Percentiles rank a stretch among this genome's conserved stretches.
These are phyloP conservation scores for Phytopythium litorale DNA, from an alignment of 352 stramenopile species.

Conservation along the genomic window DNA sequence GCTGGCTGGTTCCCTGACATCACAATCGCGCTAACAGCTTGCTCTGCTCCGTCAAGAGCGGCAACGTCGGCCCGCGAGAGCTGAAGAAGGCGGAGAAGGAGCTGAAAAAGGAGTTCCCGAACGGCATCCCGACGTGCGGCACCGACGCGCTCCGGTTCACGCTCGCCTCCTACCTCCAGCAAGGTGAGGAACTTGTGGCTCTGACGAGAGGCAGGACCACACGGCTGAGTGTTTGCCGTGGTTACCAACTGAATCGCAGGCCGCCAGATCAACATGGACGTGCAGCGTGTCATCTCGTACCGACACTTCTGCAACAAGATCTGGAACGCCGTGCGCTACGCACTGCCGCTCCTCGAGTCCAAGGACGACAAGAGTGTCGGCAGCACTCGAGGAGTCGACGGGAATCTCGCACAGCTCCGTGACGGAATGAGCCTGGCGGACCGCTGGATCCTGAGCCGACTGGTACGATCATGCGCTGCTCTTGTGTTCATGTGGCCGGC, in stretches of 20 bases:
- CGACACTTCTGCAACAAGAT: slow-evolving; percentile 90
- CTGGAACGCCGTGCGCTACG: slow-evolving; percentile 84
- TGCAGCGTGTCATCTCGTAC: slow-evolving; percentile 79
- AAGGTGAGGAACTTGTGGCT: slow-evolving; percentile 30
- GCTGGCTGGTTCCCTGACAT: not conserved
- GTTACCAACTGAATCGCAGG: slow-evolving; percentile 15
- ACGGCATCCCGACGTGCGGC: slow-evolving; percentile 98
- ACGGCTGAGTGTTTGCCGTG: not conserved
- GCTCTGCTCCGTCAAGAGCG: slow-evolving; percentile 24
- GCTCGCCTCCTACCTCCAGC: slow-evolving; percentile 93
- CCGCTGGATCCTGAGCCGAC: slow-evolving; percentile 81
- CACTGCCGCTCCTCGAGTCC: slow-evolving; percentile 51
- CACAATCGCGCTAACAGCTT: not conserved
- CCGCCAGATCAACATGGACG: slow-evolving; percentile 87
- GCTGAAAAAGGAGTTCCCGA: slow-evolving; percentile 95
- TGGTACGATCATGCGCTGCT: slow-evolving; percentile 31
- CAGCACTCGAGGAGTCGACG: too few relatives aligned
- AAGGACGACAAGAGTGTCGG: not conserved
- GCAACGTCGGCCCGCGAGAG: slow-evolving; percentile 86
- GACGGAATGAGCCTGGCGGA: slow-evolving; percentile 59
- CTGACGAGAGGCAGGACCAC: not conserved
- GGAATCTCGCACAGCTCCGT: slow-evolving; percentile 24
- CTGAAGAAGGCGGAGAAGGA: slow-evolving; percentile 95
- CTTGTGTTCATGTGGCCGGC: not conserved
- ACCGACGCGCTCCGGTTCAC: slow-evolving; percentile 97